Base-by-base conservation (phyloP, 1,284 basidiomycete species). In the Cutaneotrichosporon arboriforme region DNA sequence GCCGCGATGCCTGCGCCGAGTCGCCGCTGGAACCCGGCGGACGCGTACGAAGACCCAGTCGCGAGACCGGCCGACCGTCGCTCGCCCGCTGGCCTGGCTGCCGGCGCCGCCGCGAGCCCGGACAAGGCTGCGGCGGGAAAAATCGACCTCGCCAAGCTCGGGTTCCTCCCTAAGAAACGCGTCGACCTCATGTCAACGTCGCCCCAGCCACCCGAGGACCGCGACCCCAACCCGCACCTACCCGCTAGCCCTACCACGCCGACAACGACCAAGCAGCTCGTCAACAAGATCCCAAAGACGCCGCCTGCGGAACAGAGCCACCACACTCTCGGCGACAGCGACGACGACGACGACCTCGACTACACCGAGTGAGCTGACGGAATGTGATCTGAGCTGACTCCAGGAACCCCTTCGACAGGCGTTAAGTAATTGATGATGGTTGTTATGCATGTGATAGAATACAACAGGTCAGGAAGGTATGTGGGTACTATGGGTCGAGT, bases 91-190 rank as follows among this genome's bases (percentile, higher is more conserved):
- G 26, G 26, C 5, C n/a, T 9, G 8, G 43, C 43, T 17, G 35
- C 36, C 31, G 20, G 34, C 12, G 39, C 34, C 26, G 59, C 46
- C 4, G 52, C 55, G 4, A 58, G 55, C 46, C 66, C 67, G 1
- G 62, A 65, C 35, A 63, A 64, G 33, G 21, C 18, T 3, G 44
- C 60, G 5, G 33, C 58, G 1, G 64, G 67, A 36, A 75, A 73
- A 63, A 76, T 76, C 39, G 74, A 76, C 64, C 68, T 70, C 9
- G 69, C 71, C 46, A 76, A 74, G 59, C 66, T 76, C 34, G 74
- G 74, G 18, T 69, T 76, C 53, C 60, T 76, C 7, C 74, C 74
- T 4, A 76, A 76, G 63, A 73, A 72, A 52, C 60, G 64, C 38
- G 74, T 76, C 42, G 70, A 73, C 50, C 67, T 74, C 18, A 57